Base-by-base conservation (phyloP, 176 grass and related monocot genomes). In the Saccharum officinarum region DNA sequence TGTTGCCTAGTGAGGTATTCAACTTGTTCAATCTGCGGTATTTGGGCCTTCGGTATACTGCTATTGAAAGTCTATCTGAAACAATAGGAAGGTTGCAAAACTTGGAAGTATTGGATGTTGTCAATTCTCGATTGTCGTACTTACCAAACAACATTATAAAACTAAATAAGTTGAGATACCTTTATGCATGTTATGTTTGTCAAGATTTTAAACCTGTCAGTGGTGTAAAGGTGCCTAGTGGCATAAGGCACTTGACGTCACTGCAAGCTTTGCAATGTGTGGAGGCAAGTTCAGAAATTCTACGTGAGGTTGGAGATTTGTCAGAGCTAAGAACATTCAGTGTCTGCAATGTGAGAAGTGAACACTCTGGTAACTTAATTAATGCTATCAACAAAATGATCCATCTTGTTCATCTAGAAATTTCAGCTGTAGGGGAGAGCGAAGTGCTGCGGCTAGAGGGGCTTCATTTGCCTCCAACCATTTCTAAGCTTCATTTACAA, bases 401-500 rank as follows among this genome's bases (percentile, higher is more conserved):
- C 22, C 59, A 61, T 61, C 59, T 61, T 61, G 59, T 61, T 25
- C 22, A 3, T 61, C 59, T 61, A 3, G 4, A 3, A 10, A 60
- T 60, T 60, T n/a, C 22, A 9, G 22, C 22, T 20, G 28, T 28
- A 28, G 7, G 8, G 7, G 57, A 59, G 22, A 55, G 0, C 0
- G 57, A 60, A 10, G 7, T 61, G n/a, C 1, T 61, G 22, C 59
- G 8, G 9, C 3, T 61, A 18, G 59, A 61, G 9, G n/a, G 8
- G 4, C 59, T 61, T 61, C 3, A 9, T 61, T 61, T 61, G 10
- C 59, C 59, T 25, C n/a, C 22, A 61, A 61, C 22, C 3, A 11
- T 25, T 7, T 25, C 0, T 0, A 0, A 28, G 28, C 2, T 25
- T 22, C 0, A 7, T 0, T 57, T 57, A 22, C 0, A 22, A 22